phyloP scores from a whole-genome alignment of 2,329 filamentous ascomycete genomes.

The Pseudocercospora cruenta region DNA sequence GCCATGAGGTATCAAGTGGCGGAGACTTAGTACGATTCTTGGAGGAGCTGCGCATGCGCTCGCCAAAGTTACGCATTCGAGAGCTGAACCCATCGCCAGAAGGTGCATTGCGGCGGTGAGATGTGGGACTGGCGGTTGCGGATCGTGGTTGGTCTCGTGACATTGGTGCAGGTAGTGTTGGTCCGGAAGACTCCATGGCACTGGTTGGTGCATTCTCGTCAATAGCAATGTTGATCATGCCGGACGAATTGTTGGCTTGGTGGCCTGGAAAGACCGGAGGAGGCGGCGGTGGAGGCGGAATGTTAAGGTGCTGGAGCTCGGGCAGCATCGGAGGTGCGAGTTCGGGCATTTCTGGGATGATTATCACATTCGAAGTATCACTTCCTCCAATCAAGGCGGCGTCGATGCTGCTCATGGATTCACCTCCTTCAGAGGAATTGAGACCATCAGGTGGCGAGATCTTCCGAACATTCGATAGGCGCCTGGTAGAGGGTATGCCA shows the following conservation, averaged over 20 bases:
- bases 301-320: slow-evolving; percentile 64
- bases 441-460: slow-evolving; percentile 46
- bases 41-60: slow-evolving; percentile 62
- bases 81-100: slow-evolving; percentile 59
- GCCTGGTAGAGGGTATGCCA: slow-evolving; percentile 33
- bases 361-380: slow-evolving; percentile 46
- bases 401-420: slow-evolving; percentile 51
- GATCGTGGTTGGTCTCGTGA: slow-evolving; percentile 28
- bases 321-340: slow-evolving; percentile 48
- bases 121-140: slow-evolving; percentile 35
- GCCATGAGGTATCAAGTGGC: slow-evolving; percentile 35
- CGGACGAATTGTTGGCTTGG: slow-evolving; percentile 28
- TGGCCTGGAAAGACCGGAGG: slow-evolving; percentile 39
- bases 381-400: slow-evolving; percentile 51
- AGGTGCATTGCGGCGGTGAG: slow-evolving; percentile 53
- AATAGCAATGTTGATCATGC: slow-evolving; percentile 51
- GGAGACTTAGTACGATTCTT: slow-evolving; percentile 57
- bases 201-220: slow-evolving; percentile 41
- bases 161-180: slow-evolving; percentile 30
- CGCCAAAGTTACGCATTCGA: slow-evolving; percentile 58
- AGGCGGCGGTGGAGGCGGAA: slow-evolving; percentile 51
- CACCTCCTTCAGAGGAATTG: slow-evolving; percentile 30
- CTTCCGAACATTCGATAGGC: slow-evolving; percentile 49
- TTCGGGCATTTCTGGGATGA: slow-evolving; percentile 43
- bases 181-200: slow-evolving; percentile 19